Evolutionary conservation across 2,329 filamentous ascomycete species (phyloP).

Genomic region (Trichoderma aggressivum): DNA sequence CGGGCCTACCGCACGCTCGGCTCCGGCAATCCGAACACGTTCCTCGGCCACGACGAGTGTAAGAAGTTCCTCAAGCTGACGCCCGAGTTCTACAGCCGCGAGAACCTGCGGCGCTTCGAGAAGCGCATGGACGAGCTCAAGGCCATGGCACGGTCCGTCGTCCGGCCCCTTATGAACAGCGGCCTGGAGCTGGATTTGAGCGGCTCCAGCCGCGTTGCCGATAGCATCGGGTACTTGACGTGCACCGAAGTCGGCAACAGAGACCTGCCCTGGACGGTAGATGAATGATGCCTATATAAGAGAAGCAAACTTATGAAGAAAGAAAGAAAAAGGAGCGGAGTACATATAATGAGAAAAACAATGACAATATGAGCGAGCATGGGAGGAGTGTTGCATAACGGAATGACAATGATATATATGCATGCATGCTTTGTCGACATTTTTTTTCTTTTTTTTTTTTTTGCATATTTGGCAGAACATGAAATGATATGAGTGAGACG

Average conservation of each 20-base stretch:
- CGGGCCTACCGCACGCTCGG: conserved; percentile 77
- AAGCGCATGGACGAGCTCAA: conserved; percentile 86
- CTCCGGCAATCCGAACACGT: conserved; percentile 54
- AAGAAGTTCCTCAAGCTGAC: conserved; percentile 85
- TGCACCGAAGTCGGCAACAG: conserved; percentile 48
- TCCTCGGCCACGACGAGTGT: conserved; percentile 80
- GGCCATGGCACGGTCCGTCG: conserved; percentile 73
- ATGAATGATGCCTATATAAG: conserved; percentile 27
- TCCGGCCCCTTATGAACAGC: conserved; percentile 81
- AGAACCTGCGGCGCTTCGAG: conserved; percentile 84
- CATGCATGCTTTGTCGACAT: background rate
- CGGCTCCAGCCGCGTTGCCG: conserved; percentile 39
- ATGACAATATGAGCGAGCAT: background rate
- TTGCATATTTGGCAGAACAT: background rate
- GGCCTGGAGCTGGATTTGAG: conserved; percentile 74
- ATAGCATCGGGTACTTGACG: conserved; percentile 48
- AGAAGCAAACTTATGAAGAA: background rate
- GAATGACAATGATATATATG: background rate
- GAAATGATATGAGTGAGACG: background rate
- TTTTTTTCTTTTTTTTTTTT: background rate
- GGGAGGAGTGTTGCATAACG: background rate
- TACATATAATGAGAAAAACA: background rate
- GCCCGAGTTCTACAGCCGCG: conserved; percentile 77
- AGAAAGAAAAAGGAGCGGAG: background rate
- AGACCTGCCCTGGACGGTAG: conserved; percentile 49